Evolutionary conservation across 163 green algal genomes (phyloP).

Genomic region (Scenedesmus sp.): DNA sequence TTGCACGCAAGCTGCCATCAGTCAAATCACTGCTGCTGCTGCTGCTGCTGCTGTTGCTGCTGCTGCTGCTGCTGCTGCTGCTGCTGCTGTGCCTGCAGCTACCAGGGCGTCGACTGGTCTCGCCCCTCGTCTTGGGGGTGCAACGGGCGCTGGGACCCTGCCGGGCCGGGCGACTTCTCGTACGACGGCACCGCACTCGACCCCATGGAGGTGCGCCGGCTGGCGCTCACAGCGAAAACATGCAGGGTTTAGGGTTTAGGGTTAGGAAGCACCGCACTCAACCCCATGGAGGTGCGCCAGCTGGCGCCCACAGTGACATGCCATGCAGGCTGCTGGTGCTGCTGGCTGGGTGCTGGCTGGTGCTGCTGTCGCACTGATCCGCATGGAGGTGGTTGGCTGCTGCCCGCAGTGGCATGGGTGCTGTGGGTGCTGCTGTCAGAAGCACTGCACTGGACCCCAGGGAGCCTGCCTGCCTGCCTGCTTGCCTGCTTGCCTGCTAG

Average conservation of each 20-base stretch:
- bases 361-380: too few species aligned
- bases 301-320: too few species aligned
- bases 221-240: too few species aligned
- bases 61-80: not conserved
- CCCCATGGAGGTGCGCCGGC: constrained; percentile 24
- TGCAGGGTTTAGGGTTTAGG: too few species aligned
- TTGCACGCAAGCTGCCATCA: too few species aligned
- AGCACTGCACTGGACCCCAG: too few species aligned
- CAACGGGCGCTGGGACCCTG: constrained; percentile 71
- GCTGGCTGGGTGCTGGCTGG: not conserved
- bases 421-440: too few species aligned
- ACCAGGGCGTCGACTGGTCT: constrained; percentile 65
- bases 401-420: too few species aligned
- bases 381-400: too few species aligned
- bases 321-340: too few species aligned
- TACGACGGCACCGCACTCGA: constrained; percentile 66
- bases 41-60: not conserved
- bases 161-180: constrained; percentile 61
- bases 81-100: constrained; percentile 19
- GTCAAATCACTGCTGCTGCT: too few species aligned
- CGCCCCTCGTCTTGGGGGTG: constrained; percentile 47
- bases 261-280: not conserved
- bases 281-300: not conserved
- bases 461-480: not conserved
- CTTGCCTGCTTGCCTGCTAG: not conserved